phyloP scores from a whole-genome alignment of 139 green algal genomes.

The Chlorella sp. region DNA sequence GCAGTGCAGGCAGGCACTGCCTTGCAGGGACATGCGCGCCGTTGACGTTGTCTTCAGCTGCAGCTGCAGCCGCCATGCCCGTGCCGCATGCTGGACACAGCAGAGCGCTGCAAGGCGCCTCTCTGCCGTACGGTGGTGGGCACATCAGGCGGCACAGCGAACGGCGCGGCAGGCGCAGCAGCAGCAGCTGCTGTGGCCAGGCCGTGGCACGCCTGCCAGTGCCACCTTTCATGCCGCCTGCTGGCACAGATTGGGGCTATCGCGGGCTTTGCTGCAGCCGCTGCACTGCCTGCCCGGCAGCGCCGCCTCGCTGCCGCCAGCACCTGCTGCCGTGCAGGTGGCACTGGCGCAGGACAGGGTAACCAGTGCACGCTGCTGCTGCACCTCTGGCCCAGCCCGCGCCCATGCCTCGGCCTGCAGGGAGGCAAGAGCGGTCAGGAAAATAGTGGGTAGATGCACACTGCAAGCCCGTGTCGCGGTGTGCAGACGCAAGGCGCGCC shows the following conservation, averaged over 20 bases:
- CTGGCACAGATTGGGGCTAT: not conserved
- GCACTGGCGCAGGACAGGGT: not conserved
- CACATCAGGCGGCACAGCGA: not conserved
- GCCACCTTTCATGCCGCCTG: not conserved
- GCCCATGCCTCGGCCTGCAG: not conserved
- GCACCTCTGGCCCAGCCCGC: not conserved
- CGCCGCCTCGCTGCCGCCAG: not conserved
- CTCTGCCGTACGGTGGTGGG: too few relatives aligned
- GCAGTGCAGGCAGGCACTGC: not conserved
- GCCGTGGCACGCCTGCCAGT: not conserved
- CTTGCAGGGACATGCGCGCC: not conserved
- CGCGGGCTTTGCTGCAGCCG: not conserved
- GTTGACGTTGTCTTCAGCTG: not conserved
- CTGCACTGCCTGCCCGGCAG: not conserved
- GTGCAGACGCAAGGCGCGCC: too few relatives aligned
- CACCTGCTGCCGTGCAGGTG: not conserved
- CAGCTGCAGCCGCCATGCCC: not conserved
- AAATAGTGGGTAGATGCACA: too few relatives aligned
- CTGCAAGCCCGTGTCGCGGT: too few relatives aligned
- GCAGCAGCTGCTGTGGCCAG: not conserved
- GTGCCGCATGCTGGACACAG: too few relatives aligned
- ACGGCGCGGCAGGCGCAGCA: not conserved
- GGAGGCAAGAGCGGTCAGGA: too few relatives aligned
- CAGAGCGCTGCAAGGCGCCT: too few relatives aligned
- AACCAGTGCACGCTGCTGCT: not conserved